A percentile compares a stretch with the other conserved stretches of the same genome.
Evolutionary conservation across 1,139 yeast genomes (phyloP).

Genomic region (Williopsis jadinii): DNA sequence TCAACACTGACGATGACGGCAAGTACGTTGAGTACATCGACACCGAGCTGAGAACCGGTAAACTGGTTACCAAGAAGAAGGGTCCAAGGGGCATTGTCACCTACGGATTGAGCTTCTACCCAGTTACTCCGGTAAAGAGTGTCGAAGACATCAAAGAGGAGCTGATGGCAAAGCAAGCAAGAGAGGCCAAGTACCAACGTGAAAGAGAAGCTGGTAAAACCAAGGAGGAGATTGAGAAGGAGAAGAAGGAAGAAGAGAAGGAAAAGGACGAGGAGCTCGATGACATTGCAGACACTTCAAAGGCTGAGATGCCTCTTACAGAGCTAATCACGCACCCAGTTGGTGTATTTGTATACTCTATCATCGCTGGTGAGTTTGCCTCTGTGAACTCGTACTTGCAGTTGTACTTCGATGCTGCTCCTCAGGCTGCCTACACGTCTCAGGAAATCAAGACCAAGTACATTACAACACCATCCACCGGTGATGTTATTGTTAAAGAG

Average conservation of each 20-base stretch:
- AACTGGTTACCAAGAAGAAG: constrained; percentile 53
- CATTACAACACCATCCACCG: constrained; percentile 47
- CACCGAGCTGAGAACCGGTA: constrained; percentile 48
- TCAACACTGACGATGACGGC: constrained; percentile 52
- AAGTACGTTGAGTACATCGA: constrained; percentile 57
- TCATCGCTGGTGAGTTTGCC: constrained; percentile 51
- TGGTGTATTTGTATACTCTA: constrained; percentile 70
- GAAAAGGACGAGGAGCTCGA: constrained; percentile 28
- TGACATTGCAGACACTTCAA: constrained; percentile 36
- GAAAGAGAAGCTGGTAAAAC: neutral
- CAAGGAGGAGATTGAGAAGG: constrained; percentile 22
- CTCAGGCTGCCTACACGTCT: constrained; percentile 53
- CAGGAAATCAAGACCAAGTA: constrained; percentile 38
- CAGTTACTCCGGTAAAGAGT: constrained; percentile 68
- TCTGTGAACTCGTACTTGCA: constrained; percentile 57
- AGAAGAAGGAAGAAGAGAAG: constrained; percentile 20
- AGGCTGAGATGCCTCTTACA: constrained; percentile 53
- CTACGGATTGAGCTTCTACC: constrained; percentile 75
- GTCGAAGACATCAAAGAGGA: constrained; percentile 65
- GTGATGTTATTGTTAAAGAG: constrained; percentile 71
- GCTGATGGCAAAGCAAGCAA: constrained; percentile 26
- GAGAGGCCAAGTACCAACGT: constrained; percentile 20
- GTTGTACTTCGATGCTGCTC: constrained; percentile 66
- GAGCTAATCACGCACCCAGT: constrained; percentile 56
- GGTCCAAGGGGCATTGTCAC: constrained; percentile 77